phyloP scores from a whole-genome alignment of 257 asterid genomes.

The Ophiorrhiza pumila region DNA sequence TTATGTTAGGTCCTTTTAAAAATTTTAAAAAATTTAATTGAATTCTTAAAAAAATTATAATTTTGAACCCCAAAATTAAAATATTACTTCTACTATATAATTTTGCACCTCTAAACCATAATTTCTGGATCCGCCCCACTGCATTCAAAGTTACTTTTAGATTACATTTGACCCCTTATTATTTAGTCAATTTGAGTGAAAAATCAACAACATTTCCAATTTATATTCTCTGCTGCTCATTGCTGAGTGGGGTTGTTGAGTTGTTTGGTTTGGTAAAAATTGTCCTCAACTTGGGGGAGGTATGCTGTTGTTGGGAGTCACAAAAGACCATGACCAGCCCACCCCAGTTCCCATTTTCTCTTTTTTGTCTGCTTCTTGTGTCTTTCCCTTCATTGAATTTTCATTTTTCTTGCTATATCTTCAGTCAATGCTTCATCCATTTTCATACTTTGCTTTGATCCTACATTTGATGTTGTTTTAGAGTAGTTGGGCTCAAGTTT shows the following conservation, averaged over 20 bases:
- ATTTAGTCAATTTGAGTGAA: too few relatives aligned
- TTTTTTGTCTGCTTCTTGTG: neutral
- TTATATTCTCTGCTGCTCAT: neutral
- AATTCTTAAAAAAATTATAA: too few relatives aligned
- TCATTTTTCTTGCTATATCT: neutral
- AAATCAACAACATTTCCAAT: too few relatives aligned
- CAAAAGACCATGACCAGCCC: neutral
- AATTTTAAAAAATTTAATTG: too few relatives aligned
- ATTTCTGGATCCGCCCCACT: too few relatives aligned
- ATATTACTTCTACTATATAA: too few relatives aligned
- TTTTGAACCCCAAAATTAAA: too few relatives aligned
- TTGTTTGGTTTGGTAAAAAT: neutral
- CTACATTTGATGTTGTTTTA: neutral
- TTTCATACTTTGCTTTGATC: slow-evolving; percentile 7
- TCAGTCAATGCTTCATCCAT: slow-evolving; percentile 9
- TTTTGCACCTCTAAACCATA: too few relatives aligned
- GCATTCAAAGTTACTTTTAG: too few relatives aligned
- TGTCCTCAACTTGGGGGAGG: neutral
- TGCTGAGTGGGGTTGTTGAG: neutral
- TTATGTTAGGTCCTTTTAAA: too few relatives aligned
- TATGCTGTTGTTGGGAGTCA: neutral
- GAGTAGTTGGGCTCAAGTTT: slow-evolving; percentile 6
- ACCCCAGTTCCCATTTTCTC: neutral
- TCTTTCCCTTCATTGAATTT: neutral
- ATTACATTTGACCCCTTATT: too few relatives aligned